Conservation (phyloP, 768 basidiomycete species). For the Hypsizygus marmoreus region DNA sequence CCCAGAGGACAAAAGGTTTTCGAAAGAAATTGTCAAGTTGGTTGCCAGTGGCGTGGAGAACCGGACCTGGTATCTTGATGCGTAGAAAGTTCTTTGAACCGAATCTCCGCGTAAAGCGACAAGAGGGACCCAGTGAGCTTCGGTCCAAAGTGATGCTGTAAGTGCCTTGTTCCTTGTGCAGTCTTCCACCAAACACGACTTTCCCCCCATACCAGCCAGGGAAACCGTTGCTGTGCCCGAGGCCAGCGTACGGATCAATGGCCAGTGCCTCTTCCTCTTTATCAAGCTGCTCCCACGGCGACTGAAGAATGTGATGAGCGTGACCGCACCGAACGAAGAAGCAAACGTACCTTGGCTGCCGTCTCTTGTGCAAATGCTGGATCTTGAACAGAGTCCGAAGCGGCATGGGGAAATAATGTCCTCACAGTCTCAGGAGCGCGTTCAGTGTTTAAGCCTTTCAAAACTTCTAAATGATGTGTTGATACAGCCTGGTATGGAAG, state of each 20-base stretch:
- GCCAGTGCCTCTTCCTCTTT: constrained; percentile 46
- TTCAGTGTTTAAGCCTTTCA: constrained; percentile 32
- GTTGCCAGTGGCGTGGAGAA: constrained; percentile 31
- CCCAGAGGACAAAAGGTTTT: constrained; percentile 54
- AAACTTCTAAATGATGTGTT: constrained; percentile 22
- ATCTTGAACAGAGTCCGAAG: constrained; percentile 6
- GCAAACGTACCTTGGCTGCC: constrained; percentile 29
- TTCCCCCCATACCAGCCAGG: constrained; percentile 63
- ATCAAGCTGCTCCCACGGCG: constrained; percentile 66
- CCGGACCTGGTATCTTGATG: constrained; percentile 41
- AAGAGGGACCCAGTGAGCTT: constrained; percentile 55
- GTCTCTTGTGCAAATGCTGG: constrained; percentile 39
- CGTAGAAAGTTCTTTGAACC: constrained; percentile 63
- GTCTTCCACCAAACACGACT: constrained; percentile 51
- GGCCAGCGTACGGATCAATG: constrained; percentile 33
- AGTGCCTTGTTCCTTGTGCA: constrained; percentile 21
- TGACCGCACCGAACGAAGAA: neutral
- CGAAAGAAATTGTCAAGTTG: constrained; percentile 43
- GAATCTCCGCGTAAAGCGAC: constrained; percentile 58
- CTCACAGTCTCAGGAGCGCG: constrained; percentile 27
- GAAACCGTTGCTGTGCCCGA: constrained; percentile 41
- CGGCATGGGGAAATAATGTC: constrained; percentile 10
- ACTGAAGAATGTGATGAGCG: constrained; percentile 32
- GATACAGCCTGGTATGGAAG: constrained; percentile 31
- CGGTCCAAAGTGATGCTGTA: constrained; percentile 48